A percentile compares a stretch with the other conserved stretches of the same genome.
These are phyloP conservation scores for Kazachstania sp. DNA, from an alignment of 1,139 yeast genomes.

Conservation along the genomic window DNA sequence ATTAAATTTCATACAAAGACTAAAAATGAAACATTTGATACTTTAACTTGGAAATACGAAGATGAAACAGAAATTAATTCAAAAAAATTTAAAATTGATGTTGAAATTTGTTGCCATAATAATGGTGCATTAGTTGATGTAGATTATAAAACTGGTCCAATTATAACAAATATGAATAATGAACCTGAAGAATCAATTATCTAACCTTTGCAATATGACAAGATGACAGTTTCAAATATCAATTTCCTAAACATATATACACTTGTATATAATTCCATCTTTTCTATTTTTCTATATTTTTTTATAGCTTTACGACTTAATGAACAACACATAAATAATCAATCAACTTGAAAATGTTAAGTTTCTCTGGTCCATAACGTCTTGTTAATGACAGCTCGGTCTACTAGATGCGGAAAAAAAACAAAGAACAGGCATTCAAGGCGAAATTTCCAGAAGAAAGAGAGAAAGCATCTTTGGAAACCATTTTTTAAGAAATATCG, in stretches of 20 bases:
- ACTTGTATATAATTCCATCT: too few species aligned
- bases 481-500: too few species aligned
- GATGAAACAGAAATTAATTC: slow-evolving; percentile 42
- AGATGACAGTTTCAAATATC: too few species aligned
- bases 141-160: slow-evolving; percentile 41
- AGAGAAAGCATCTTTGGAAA: too few species aligned
- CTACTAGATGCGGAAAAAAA: too few species aligned
- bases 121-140: slow-evolving; percentile 55
- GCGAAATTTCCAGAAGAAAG: too few species aligned
- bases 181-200: slow-evolving; percentile 12
- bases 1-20: slow-evolving; percentile 46
- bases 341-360: background rate
- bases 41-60: slow-evolving; percentile 46
- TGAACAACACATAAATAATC: background rate
- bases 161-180: slow-evolving; percentile 23
- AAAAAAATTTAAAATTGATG: slow-evolving; percentile 45
- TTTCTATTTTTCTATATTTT: background rate
- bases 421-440: too few species aligned
- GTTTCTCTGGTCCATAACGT: too few species aligned
- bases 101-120: slow-evolving; percentile 50
- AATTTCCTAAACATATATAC: too few species aligned
- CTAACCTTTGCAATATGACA: background rate
- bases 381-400: too few species aligned
- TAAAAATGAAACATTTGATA: slow-evolving; percentile 40
- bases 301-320: background rate